phyloP scores from a whole-genome alignment of 1,284 basidiomycete genomes.

The Uromyces viciae-fabae region DNA sequence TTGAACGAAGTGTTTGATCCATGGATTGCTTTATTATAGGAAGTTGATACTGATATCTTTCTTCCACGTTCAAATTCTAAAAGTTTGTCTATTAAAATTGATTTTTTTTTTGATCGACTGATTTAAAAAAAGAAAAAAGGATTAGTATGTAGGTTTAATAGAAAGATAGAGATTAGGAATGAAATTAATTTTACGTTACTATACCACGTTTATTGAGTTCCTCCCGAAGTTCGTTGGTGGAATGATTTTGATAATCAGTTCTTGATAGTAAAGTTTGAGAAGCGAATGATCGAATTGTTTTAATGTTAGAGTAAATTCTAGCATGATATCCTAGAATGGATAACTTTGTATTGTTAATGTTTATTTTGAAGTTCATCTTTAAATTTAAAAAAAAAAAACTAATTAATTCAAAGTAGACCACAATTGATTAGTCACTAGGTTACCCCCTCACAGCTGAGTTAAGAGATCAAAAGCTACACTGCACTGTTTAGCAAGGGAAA shows the following conservation, averaged over 20 bases:
- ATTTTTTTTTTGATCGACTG: conserved; percentile 32
- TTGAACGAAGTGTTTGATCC: no score
- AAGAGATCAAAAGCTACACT: no score
- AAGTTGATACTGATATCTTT: not conserved
- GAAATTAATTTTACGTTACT: conserved; percentile 2
- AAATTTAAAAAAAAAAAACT: no score
- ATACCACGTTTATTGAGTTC: conserved; percentile 30
- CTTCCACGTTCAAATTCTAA: conserved; percentile 20
- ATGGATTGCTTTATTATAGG: no score
- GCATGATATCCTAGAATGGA: no score
- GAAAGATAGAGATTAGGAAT: not conserved
- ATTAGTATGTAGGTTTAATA: not conserved
- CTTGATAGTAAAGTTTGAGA: conserved; percentile 30
- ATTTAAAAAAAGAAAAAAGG: not conserved
- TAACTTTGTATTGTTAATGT: no score
- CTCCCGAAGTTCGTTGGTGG: conserved; percentile 10
- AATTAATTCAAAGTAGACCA: no score
- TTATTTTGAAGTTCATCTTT: no score
- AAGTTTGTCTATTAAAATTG: conserved; percentile 28
- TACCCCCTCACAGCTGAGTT: no score
- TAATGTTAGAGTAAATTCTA: no score
- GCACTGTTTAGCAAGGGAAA: no score
- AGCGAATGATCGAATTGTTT: conserved; percentile 14
- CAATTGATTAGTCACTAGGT: no score
- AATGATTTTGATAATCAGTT: conserved; percentile 20